Percentiles rank a stretch among this genome's conserved stretches.
These are phyloP conservation scores for Arthrobotrys pseudoclavata DNA, from an alignment of 2,329 filamentous ascomycete genomes.

Conservation along the genomic window DNA sequence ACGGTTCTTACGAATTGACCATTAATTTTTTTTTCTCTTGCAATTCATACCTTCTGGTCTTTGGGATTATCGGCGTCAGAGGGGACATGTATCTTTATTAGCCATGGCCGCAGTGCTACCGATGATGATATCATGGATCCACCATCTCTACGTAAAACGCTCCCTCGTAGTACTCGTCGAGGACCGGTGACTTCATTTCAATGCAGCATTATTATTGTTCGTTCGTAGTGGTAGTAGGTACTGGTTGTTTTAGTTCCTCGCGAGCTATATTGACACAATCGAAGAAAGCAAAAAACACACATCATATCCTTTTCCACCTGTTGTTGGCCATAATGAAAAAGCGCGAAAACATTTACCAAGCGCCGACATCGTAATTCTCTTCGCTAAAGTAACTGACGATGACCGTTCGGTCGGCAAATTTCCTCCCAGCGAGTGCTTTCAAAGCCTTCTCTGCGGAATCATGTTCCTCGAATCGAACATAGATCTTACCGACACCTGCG, in stretches of 20 bases:
- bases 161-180: neutral
- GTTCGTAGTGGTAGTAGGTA: neutral
- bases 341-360: constrained; percentile 75
- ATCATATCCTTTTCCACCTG: neutral
- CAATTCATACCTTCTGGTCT: constrained; percentile 9
- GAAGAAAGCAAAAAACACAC: constrained; percentile 1
- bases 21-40: constrained; percentile 38
- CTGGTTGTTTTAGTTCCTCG: constrained; percentile 9
- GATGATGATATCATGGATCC: constrained; percentile 34
- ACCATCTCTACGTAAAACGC: neutral
- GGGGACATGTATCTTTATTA: constrained; percentile 31
- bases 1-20: constrained; percentile 33
- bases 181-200: neutral
- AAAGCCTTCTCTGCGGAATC: constrained; percentile 87
- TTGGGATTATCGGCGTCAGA: constrained; percentile 28
- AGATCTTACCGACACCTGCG: constrained; percentile 96
- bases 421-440: constrained; percentile 89
- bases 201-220: constrained; percentile 4
- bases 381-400: constrained; percentile 97
- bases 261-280: constrained; percentile 41
- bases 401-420: constrained; percentile 96
- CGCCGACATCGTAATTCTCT: constrained; percentile 94
- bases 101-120: constrained; percentile 9
- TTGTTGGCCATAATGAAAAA: neutral
- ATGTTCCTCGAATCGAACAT: constrained; percentile 86